Evolutionary conservation across 2,329 filamentous ascomycete species (phyloP).

Genomic region (Torrubiella hemipterigena): DNA sequence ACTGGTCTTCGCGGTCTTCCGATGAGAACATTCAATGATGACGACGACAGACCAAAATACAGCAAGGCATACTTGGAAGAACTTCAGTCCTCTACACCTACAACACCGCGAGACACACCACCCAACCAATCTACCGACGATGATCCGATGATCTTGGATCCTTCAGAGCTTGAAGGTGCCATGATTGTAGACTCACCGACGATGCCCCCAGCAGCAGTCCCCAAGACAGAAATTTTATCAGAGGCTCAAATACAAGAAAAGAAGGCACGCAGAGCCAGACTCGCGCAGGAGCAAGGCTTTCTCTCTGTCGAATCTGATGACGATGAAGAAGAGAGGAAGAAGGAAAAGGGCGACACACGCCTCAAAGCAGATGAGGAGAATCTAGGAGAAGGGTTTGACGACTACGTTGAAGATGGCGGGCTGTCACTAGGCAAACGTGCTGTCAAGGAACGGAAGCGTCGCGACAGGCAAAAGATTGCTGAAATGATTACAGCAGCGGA

Average conservation of each 20-base stretch:
- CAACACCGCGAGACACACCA: conserved; percentile 57
- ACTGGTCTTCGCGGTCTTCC: conserved; percentile 41
- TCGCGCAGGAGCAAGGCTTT: conserved; percentile 59
- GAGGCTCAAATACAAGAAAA: conserved; percentile 81
- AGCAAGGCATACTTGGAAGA: conserved; percentile 79
- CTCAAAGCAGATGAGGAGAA: conserved; percentile 83
- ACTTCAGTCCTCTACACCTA: conserved; percentile 74
- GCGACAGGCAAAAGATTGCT: conserved; percentile 66
- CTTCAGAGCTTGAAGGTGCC: conserved; percentile 50
- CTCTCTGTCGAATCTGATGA: conserved; percentile 49
- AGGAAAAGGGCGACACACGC: conserved; percentile 58
- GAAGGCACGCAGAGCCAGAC: conserved; percentile 74
- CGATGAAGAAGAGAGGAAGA: conserved; percentile 28
- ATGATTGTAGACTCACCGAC: conserved; percentile 45
- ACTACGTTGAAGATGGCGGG: conserved; percentile 75
- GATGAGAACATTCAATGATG: conserved; percentile 41
- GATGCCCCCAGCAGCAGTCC: conserved; percentile 16
- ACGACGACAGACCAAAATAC: conserved; percentile 66
- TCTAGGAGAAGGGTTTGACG: conserved; percentile 84
- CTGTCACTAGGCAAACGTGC: conserved; percentile 70
- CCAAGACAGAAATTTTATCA: conserved; percentile 52
- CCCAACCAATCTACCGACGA: conserved; percentile 31
- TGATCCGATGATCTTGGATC: conserved; percentile 43
- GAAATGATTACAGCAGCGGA: conserved; percentile 74
- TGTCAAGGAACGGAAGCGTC: conserved; percentile 56